Evolutionary conservation across 495 filamentous ascomycete species (phyloP).

Genomic region (Umbilicaria muhlenbergii): DNA sequence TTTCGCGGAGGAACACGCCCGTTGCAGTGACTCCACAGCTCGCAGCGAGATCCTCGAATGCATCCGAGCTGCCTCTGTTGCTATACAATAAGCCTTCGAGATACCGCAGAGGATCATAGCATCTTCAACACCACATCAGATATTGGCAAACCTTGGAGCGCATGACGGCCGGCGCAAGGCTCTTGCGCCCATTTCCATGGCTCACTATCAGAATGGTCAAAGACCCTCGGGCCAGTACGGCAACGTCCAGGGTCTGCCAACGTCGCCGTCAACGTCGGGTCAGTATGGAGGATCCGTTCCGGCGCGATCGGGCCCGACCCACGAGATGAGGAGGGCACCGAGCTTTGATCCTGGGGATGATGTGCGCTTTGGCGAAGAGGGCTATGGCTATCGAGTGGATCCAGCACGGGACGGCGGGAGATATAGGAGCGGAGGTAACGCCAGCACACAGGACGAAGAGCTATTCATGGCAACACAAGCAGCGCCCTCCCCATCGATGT

Average conservation of each 20-base stretch:
- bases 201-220: slow-evolving; percentile 9
- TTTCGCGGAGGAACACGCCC: too few relatives aligned
- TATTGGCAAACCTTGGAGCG: too few relatives aligned
- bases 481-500: slow-evolving; percentile 9
- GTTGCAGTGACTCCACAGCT: too few relatives aligned
- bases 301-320: slow-evolving; percentile 15
- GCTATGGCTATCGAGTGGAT: slow-evolving; percentile 19
- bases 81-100: too few relatives aligned
- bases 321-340: slow-evolving; percentile 38
- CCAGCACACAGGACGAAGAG: slow-evolving; percentile 9
- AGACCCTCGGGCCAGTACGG: slow-evolving; percentile 3
- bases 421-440: slow-evolving; percentile 4
- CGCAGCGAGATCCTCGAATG: too few relatives aligned
- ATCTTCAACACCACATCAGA: too few relatives aligned
- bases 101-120: too few relatives aligned
- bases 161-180: too few relatives aligned
- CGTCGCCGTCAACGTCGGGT: neutral
- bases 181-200: slow-evolving; percentile 3
- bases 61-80: too few relatives aligned
- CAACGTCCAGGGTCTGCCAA: slow-evolving; percentile 5
- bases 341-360: slow-evolving; percentile 78
- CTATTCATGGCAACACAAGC: slow-evolving; percentile 14
- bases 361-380: slow-evolving; percentile 32
- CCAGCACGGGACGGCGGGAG: slow-evolving; percentile 5
- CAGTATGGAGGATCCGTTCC: slow-evolving; percentile 8